Percentiles rank a stretch among this genome's conserved stretches.
These are phyloP conservation scores for Amylostereum areolatum DNA, from an alignment of 1,284 basidiomycete genomes.

Conservation along the genomic window DNA sequence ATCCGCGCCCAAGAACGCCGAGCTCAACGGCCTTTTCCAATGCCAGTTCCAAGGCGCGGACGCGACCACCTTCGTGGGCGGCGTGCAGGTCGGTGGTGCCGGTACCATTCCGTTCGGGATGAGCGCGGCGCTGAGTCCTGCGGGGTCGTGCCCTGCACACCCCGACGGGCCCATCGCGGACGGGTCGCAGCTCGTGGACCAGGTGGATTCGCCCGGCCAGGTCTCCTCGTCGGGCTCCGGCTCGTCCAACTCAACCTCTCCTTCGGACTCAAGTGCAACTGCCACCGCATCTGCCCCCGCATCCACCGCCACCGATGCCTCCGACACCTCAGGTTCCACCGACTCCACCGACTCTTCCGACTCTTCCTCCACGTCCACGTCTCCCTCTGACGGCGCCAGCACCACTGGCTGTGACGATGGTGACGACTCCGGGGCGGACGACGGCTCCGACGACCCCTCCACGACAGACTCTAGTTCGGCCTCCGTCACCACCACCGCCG, in stretches of 20 bases:
- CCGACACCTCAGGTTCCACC: neutral
- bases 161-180: constrained; percentile 36
- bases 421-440: too few relatives aligned
- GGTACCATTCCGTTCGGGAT: constrained; percentile 35
- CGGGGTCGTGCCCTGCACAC: constrained; percentile 36
- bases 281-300: constrained; percentile 12
- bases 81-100: constrained; percentile 18
- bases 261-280: constrained; percentile 10
- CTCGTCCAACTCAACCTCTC: neutral
- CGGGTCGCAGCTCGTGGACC: constrained; percentile 41
- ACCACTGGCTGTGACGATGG: too few relatives aligned
- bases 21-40: constrained; percentile 35
- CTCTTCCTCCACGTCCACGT: constrained; percentile 10
- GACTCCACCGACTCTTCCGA: constrained; percentile 2
- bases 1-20: constrained; percentile 30
- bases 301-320: neutral
- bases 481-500: neutral
- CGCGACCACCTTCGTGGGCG: constrained; percentile 26
- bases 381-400: neutral
- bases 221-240: neutral
- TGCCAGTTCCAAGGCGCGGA: constrained; percentile 34
- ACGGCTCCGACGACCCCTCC: too few relatives aligned
- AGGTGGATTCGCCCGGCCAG: constrained; percentile 5
- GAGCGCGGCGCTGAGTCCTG: constrained; percentile 23
- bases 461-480: too few relatives aligned